Conservation (phyloP, 148 eudicot species). For the Amaranthus cruentus region DNA sequence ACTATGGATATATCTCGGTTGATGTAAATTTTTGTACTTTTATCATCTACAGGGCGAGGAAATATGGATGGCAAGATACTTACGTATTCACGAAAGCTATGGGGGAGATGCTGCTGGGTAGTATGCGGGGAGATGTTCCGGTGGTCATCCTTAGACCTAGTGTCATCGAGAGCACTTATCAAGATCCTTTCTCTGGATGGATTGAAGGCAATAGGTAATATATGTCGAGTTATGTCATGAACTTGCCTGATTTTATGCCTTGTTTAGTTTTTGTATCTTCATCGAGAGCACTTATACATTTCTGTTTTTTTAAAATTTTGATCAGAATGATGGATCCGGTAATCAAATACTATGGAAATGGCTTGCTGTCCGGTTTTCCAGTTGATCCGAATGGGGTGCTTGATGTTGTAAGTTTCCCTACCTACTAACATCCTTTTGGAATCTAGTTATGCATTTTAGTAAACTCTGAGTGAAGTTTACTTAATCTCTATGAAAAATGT, state of each 20-base stretch:
- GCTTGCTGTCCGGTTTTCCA: slow-evolving; percentile 83
- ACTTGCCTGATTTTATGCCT: background rate
- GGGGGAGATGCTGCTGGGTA: slow-evolving; percentile 93
- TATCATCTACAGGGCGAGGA: slow-evolving; percentile 51
- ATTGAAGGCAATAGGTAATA: slow-evolving; percentile 94
- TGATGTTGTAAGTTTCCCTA: slow-evolving; percentile 64
- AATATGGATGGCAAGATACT: slow-evolving; percentile 97
- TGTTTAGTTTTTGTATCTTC: background rate
- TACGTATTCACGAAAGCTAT: slow-evolving; percentile 98
- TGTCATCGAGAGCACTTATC: slow-evolving; percentile 88
- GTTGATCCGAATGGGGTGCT: slow-evolving; percentile 85
- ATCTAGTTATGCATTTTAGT: slow-evolving; percentile 13
- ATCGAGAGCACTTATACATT: background rate
- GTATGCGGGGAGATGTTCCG: slow-evolving; percentile 73
- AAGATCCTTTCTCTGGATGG: slow-evolving; percentile 97
- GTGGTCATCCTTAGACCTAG: slow-evolving; percentile 90
- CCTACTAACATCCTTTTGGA: background rate
- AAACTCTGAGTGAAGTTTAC: background rate
- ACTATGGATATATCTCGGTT: background rate
- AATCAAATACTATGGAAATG: slow-evolving; percentile 80
- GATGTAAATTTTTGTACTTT: background rate
- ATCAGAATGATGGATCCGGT: slow-evolving; percentile 99
- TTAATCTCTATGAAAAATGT: background rate
- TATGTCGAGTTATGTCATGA: background rate
- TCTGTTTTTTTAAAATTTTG: background rate